Percentiles rank a stretch among this genome's conserved stretches.
Conservation (phyloP, 1,284 basidiomycete genomes). For the Sanghuangporus sanghuang region DNA sequence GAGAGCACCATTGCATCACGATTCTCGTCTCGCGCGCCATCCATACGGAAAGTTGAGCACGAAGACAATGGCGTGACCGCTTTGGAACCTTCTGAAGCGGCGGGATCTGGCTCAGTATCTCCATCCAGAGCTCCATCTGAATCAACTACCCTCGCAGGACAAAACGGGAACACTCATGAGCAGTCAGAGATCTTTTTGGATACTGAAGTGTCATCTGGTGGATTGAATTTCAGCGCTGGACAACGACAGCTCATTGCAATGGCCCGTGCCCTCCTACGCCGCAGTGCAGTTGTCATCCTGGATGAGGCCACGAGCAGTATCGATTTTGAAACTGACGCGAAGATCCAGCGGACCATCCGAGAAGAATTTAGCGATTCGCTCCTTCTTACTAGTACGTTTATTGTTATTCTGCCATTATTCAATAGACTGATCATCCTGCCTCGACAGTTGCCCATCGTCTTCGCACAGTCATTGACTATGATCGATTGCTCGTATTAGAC, state of each 20-base stretch:
- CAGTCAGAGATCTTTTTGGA: constrained; percentile 60
- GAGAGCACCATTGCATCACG: constrained; percentile 42
- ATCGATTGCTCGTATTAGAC: constrained; percentile 77
- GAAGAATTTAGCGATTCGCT: constrained; percentile 68
- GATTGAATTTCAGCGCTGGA: constrained; percentile 81
- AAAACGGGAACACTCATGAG: constrained; percentile 37
- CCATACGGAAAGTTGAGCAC: constrained; percentile 33
- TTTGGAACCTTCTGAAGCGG: constrained; percentile 19
- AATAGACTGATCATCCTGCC: background rate
- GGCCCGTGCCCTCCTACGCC: constrained; percentile 71
- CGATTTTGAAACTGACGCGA: constrained; percentile 69
- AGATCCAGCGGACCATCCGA: constrained; percentile 78
- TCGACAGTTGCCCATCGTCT: constrained; percentile 63
- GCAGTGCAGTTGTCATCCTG: constrained; percentile 73
- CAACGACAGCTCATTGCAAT: constrained; percentile 81
- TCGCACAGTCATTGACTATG: constrained; percentile 72
- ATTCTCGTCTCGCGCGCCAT: constrained; percentile 43
- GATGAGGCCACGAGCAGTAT: constrained; percentile 82
- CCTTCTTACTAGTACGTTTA: constrained; percentile 47
- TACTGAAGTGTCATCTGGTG: constrained; percentile 73
- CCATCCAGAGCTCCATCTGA: constrained; percentile 4
- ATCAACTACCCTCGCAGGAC: constrained; percentile 11
- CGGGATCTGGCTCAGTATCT: constrained; percentile 28
- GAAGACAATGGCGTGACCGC: constrained; percentile 29
- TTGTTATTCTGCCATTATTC: background rate